Percentiles rank a stretch among this genome's conserved stretches.
Evolutionary conservation across 768 basidiomycete genomes (phyloP).

Genomic region (Pleurotus djamor): DNA sequence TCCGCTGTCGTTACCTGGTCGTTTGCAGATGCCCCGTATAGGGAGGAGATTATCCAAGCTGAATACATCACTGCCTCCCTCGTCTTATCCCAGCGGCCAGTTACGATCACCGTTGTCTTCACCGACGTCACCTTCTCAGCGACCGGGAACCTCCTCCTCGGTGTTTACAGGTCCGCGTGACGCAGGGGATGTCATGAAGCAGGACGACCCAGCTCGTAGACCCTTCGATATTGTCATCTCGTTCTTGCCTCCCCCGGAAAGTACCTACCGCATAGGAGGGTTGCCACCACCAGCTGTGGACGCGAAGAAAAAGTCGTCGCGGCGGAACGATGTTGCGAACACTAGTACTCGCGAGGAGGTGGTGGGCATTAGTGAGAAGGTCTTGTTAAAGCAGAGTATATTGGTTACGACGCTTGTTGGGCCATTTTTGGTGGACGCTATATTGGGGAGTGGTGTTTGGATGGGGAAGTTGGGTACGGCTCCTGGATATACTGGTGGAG

Average conservation of each 20-base stretch:
- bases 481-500: neutral
- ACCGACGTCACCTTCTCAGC: neutral
- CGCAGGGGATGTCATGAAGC: neutral
- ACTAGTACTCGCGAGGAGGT: neutral
- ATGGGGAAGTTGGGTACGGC: neutral
- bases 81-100: neutral
- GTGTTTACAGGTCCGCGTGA: neutral
- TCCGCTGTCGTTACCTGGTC: neutral
- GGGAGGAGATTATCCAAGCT: neutral
- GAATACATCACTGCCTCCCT: neutral
- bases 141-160: no score
- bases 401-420: constrained; percentile 2
- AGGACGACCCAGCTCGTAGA: neutral
- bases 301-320: neutral
- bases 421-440: constrained; percentile 1
- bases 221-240: constrained; percentile 1
- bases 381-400: constrained; percentile 1
- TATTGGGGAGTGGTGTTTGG: constrained; percentile 4
- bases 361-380: constrained; percentile 4
- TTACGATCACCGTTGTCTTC: neutral
- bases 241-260: neutral
- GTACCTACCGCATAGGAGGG: neutral
- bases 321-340: no score
- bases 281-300: neutral
- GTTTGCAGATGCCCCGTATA: neutral